Base-by-base conservation (phyloP, 768 basidiomycete species). In the Boletus insuetus region DNA sequence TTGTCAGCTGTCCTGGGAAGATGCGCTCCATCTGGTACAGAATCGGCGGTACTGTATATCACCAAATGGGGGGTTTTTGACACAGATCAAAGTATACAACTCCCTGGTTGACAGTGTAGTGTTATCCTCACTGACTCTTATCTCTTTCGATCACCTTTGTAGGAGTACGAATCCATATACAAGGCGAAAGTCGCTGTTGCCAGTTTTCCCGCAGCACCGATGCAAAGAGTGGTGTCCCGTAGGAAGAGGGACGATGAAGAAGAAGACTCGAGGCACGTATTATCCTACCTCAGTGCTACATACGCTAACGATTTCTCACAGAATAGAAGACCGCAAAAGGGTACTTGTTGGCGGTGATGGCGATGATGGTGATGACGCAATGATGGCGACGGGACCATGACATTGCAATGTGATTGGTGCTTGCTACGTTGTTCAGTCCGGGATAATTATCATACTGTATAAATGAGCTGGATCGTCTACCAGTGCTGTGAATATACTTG, bases 81-180 rank as follows among this genome's bases (percentile, higher is more conserved):
- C 89, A 11, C 94, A 96, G 69, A 87, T 96, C 67, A 95, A 96
- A 82, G 91, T 88, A 53, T 26, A 75, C 35, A 14, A 42, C 31
- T 50, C 41, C 13, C 29, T 32, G 46, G 34, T 8, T n/a, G 14
- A 34, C 35, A 49, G 29, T 19, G n/a, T n/a, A 31, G n/a, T 12
- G n/a, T 26, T 44, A 11, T 37, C 43, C 1, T 44, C 19, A 40
- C 47, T 48, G 38, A 58, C 39, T 39, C 35, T 48, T 16, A 55
- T 29, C 46, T 45, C 44, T 31, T 49, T 48, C 40, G 22, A 44
- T 44, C 52, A 32, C 34, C 19, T 46, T 12, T 20, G 40, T 42
- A 94, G 92, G 94, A 94, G 75, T 96, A 94, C 60, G 91, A 95
- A 71, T 89, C 92, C 5, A 96, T 96, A 66, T 91, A 94, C 68